Percentiles rank a stretch among this genome's conserved stretches.
Conservation (phyloP, 2,329 filamentous ascomycete species). For the Exophiala aquamarina region DNA sequence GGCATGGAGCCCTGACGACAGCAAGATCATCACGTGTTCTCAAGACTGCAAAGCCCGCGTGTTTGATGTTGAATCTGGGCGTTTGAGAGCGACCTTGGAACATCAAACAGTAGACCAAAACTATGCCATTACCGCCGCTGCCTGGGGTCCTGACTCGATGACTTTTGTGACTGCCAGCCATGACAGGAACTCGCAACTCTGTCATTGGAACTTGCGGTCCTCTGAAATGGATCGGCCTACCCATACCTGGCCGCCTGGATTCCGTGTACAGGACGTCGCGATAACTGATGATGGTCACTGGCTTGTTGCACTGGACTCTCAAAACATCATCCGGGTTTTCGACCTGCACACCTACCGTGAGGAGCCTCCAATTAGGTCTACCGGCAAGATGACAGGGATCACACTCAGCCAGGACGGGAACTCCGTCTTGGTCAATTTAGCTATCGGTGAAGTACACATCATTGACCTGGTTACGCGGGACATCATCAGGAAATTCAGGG, state of each 20-base stretch:
- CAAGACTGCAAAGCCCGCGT: constrained; percentile 71
- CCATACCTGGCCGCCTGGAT: constrained; percentile 52
- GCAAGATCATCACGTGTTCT: constrained; percentile 79
- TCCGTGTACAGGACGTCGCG: constrained; percentile 81
- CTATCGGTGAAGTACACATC: constrained; percentile 72
- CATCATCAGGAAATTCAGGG: constrained; percentile 71
- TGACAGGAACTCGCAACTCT: constrained; percentile 65
- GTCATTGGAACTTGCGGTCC: constrained; percentile 62
- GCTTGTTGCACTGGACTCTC: constrained; percentile 74
- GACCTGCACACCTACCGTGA: constrained; percentile 73
- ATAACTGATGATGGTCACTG: constrained; percentile 77
- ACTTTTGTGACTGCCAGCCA: constrained; percentile 79
- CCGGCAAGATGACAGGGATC: constrained; percentile 72
- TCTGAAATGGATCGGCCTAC: constrained; percentile 17
- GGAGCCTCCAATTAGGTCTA: constrained; percentile 70
- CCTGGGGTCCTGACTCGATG: constrained; percentile 79
- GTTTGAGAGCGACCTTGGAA: constrained; percentile 62
- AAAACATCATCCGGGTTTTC: constrained; percentile 74
- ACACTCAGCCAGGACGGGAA: constrained; percentile 78
- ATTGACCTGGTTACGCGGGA: constrained; percentile 74
- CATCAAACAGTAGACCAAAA: constrained; percentile 63
- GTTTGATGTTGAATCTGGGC: constrained; percentile 72
- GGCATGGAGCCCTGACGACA: constrained; percentile 89
- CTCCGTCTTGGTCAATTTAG: constrained; percentile 78
- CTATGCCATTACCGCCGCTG: constrained; percentile 75